Evolutionary conservation across 495 filamentous ascomycete genomes (phyloP).

Genomic region (Penicillium angulare): DNA sequence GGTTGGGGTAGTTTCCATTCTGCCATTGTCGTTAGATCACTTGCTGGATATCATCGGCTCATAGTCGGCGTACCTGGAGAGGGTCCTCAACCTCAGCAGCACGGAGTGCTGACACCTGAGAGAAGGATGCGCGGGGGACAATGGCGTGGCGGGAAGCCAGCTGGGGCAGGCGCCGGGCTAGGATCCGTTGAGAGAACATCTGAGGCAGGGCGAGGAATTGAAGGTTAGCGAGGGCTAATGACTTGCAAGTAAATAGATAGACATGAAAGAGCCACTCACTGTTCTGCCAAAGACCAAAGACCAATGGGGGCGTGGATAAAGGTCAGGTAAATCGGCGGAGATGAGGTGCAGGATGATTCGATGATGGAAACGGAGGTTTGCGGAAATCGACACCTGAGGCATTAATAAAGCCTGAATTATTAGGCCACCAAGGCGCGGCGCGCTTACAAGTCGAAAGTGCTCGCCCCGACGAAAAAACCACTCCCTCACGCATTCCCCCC

Average conservation of each 20-base stretch:
- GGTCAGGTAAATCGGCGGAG: conserved; percentile 21
- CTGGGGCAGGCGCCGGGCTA: conserved; percentile 47
- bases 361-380: conserved; percentile 40
- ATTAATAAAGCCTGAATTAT: background rate
- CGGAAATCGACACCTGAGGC: conserved; percentile 12
- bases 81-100: conserved; percentile 72
- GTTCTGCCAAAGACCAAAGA: conserved; percentile 28
- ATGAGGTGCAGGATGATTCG: conserved; percentile 21
- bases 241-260: no score
- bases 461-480: conserved; percentile 42
- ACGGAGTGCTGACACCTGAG: conserved; percentile 48
- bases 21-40: conserved; percentile 34
- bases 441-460: conserved; percentile 27
- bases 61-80: conserved; percentile 59
- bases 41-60: background rate
- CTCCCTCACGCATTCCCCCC: conserved; percentile 39
- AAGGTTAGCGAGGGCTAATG: conserved; percentile 10
- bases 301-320: conserved; percentile 25
- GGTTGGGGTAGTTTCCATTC: conserved; percentile 94
- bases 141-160: conserved; percentile 45
- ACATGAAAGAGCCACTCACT: conserved; percentile 23
- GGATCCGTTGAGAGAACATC: conserved; percentile 68
- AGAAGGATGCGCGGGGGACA: conserved; percentile 53
- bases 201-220: conserved; percentile 29
- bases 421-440: conserved; percentile 23